Evolutionary conservation across 1,139 yeast genomes (phyloP).

Genomic region (Debaryomyces sp.): DNA sequence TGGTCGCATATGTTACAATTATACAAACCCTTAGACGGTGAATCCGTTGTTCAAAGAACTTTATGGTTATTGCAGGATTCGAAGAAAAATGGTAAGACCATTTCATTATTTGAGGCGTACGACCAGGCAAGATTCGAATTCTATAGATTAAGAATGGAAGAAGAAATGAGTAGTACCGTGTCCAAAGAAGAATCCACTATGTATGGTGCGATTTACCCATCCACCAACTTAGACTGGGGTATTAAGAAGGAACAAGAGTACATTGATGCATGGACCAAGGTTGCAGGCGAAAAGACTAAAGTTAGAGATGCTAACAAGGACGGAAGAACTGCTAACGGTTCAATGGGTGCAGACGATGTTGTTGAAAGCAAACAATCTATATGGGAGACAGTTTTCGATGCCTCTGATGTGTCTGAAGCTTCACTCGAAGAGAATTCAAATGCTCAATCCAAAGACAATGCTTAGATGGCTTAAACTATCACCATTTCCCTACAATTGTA

Average conservation of each 20-base stretch:
- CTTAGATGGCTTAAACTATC: not conserved
- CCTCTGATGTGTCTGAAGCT: slow-evolving; percentile 8
- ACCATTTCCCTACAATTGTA: not conserved
- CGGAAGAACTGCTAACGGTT: slow-evolving; percentile 29
- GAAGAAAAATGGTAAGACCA: slow-evolving; percentile 21
- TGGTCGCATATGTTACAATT: slow-evolving; percentile 82
- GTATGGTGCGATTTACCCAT: slow-evolving; percentile 78
- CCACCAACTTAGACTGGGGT: slow-evolving; percentile 66
- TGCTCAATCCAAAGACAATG: not conserved
- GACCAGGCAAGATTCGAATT: slow-evolving; percentile 87
- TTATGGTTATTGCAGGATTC: slow-evolving; percentile 60
- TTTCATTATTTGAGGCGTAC: slow-evolving; percentile 61
- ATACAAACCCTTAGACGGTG: slow-evolving; percentile 82
- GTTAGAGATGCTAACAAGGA: slow-evolving; percentile 46
- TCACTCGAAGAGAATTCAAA: not conserved
- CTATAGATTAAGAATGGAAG: slow-evolving; percentile 80
- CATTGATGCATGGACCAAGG: slow-evolving; percentile 71
- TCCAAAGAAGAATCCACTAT: slow-evolving; percentile 82
- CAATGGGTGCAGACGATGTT: slow-evolving; percentile 27
- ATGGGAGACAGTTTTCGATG: slow-evolving; percentile 29
- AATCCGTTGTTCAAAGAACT: slow-evolving; percentile 90
- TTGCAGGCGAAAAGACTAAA: slow-evolving; percentile 65
- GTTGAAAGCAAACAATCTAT: slow-evolving; percentile 26
- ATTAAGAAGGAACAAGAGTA: slow-evolving; percentile 69
- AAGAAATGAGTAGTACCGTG: slow-evolving; percentile 75